Conservation (phyloP, 2,329 filamentous ascomycete genomes). For the Cladophialophora psammophila region DNA sequence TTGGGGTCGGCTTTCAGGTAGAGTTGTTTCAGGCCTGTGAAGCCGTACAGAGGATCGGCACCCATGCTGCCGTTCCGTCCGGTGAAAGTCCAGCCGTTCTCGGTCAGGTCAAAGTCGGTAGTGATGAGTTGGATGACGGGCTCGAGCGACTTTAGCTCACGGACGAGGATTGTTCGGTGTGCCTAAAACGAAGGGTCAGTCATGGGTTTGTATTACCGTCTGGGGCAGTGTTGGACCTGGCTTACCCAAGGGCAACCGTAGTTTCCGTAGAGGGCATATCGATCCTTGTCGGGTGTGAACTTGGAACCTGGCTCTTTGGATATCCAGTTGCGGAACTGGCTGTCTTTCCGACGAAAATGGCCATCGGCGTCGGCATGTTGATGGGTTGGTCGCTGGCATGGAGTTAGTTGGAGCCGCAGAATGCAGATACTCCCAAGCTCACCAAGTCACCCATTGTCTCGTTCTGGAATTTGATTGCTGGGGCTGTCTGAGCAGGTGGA, state of each 20-base stretch:
- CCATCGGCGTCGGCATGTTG: conserved; percentile 55
- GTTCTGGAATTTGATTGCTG: not conserved
- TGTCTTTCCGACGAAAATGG: conserved; percentile 61
- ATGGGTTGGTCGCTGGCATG: conserved; percentile 40
- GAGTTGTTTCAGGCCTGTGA: conserved; percentile 73
- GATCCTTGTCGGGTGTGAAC: conserved; percentile 66
- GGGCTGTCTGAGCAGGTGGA: not conserved
- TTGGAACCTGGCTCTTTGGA: conserved; percentile 59
- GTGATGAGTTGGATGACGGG: conserved; percentile 58
- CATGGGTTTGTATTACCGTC: conserved; percentile 13
- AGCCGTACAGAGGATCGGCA: conserved; percentile 74
- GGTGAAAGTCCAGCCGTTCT: conserved; percentile 76
- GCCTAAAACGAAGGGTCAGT: conserved; percentile 47
- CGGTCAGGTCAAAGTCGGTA: conserved; percentile 51
- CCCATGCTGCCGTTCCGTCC: conserved; percentile 64
- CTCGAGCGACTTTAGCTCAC: conserved; percentile 59
- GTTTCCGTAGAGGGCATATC: conserved; percentile 69
- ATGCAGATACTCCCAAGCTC: not conserved
- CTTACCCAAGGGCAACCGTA: conserved; percentile 66
- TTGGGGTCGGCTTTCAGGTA: conserved; percentile 75
- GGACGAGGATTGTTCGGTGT: conserved; percentile 58
- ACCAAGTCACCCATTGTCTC: conserved; percentile 34
- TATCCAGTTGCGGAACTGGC: conserved; percentile 64
- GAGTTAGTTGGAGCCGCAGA: conserved; percentile 17
- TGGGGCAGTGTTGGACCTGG: not conserved